These are phyloP conservation scores for Lycium ferocissimum DNA, from an alignment of 257 asterid species.

Conservation along the genomic window DNA sequence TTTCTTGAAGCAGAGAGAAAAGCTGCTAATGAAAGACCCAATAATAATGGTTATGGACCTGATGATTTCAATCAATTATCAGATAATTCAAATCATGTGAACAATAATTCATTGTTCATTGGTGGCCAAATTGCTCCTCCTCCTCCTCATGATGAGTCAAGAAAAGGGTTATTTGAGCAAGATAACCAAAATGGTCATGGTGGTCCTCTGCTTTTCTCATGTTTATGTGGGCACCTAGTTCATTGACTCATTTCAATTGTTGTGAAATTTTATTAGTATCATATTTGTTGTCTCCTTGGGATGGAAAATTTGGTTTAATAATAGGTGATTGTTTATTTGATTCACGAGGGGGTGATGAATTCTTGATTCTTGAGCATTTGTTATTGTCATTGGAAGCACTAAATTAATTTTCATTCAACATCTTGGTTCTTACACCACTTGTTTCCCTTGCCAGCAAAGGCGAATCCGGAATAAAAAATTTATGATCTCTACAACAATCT, in stretches of 20 bases:
- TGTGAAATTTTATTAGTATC: background rate
- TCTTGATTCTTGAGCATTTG: constrained; percentile 17
- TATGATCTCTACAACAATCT: too few relatives aligned
- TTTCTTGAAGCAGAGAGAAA: constrained; percentile 73
- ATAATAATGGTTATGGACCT: constrained; percentile 34
- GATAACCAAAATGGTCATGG: constrained; percentile 39
- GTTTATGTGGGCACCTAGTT: constrained; percentile 63
- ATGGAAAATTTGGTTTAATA: constrained; percentile 1
- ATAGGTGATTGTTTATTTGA: background rate
- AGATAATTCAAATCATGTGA: background rate
- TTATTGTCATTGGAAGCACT: background rate
- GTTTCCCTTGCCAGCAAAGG: too few relatives aligned
- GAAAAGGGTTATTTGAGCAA: constrained; percentile 46
- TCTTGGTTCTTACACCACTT: background rate
- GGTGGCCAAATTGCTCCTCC: constrained; percentile 60
- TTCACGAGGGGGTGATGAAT: background rate
- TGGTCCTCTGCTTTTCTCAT: constrained; percentile 57
- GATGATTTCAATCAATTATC: constrained; percentile 52
- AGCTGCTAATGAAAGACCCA: constrained; percentile 38
- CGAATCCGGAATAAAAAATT: too few relatives aligned
- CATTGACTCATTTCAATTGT: constrained; percentile 35
- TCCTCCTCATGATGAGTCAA: constrained; percentile 45
- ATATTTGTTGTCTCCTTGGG: background rate
- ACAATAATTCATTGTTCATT: constrained; percentile 42
- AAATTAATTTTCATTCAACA: background rate